Conservation (phyloP, 2,329 filamentous ascomycete genomes). For the Leptographium flavum region DNA sequence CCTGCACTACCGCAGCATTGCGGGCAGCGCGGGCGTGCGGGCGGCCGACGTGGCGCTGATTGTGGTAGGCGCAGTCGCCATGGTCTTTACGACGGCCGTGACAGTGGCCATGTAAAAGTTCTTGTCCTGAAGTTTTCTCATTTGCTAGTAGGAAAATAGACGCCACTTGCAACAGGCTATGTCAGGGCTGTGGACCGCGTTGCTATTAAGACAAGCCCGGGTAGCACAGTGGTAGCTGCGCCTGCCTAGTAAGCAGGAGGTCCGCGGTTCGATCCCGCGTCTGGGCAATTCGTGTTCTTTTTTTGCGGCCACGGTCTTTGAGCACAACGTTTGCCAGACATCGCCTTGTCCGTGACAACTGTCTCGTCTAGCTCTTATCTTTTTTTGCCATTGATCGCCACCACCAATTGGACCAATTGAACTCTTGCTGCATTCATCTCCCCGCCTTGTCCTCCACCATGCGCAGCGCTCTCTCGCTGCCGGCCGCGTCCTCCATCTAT, state of each 20-base stretch:
- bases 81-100: conserved; percentile 57
- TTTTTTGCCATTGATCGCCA: too few relatives aligned
- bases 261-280: not conserved
- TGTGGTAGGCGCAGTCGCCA: conserved; percentile 46
- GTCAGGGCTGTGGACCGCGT: too few relatives aligned
- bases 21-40: conserved; percentile 38
- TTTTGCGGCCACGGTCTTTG: not conserved
- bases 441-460: too few relatives aligned
- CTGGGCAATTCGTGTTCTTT: not conserved
- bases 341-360: not conserved
- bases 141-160: too few relatives aligned
- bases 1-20: conserved; percentile 54
- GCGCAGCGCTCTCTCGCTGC: too few relatives aligned
- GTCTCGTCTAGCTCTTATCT: too few relatives aligned
- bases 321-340: not conserved
- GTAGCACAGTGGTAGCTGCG: not conserved
- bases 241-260: not conserved
- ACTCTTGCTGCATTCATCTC: too few relatives aligned
- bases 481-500: too few relatives aligned
- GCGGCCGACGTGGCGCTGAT: conserved; percentile 48
- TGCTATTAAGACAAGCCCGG: not conserved
- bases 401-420: too few relatives aligned
- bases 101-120: conserved; percentile 25
- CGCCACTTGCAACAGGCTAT: too few relatives aligned
- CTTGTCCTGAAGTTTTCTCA: not conserved